Conservation (phyloP, 768 basidiomycete genomes). For the Trametes cinnabarina region DNA sequence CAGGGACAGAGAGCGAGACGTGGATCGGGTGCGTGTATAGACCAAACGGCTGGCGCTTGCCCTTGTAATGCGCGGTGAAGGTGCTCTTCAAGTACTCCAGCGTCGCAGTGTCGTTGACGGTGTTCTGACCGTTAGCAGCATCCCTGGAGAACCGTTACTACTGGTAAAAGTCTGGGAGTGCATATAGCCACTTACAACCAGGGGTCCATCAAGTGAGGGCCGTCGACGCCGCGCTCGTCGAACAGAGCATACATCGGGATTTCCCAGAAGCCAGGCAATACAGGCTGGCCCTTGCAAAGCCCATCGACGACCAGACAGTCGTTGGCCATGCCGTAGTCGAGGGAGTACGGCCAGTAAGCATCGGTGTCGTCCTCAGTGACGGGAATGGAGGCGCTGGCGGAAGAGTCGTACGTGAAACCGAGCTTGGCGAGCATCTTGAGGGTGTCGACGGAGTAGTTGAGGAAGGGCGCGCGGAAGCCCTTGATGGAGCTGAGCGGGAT, state of each 20-base stretch:
- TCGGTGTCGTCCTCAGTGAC: slow-evolving; percentile 67
- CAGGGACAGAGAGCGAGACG: slow-evolving; percentile 63
- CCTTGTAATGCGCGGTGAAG: slow-evolving; percentile 71
- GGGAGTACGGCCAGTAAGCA: slow-evolving; percentile 81
- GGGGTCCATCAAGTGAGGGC: slow-evolving; percentile 78
- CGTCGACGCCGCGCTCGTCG: slow-evolving; percentile 51
- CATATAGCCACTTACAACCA: slow-evolving; percentile 56
- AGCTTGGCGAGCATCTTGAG: slow-evolving; percentile 53
- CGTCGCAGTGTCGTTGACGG: slow-evolving; percentile 59
- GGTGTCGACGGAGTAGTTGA: slow-evolving; percentile 64
- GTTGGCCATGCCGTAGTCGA: slow-evolving; percentile 79
- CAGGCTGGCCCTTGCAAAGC: slow-evolving; percentile 66
- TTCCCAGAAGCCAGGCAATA: slow-evolving; percentile 80
- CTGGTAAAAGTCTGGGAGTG: not conserved
- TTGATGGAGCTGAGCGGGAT: slow-evolving; percentile 62
- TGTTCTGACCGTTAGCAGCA: slow-evolving; percentile 47
- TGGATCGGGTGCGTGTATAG: slow-evolving; percentile 83
- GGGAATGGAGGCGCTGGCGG: slow-evolving; percentile 55
- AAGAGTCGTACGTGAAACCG: slow-evolving; percentile 73
- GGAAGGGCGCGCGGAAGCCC: slow-evolving; percentile 78
- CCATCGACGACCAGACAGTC: slow-evolving; percentile 58
- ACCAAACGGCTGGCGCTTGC: slow-evolving; percentile 76
- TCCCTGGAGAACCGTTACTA: slow-evolving; percentile 37
- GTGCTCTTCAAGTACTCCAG: slow-evolving; percentile 71
- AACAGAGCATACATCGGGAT: slow-evolving; percentile 83